phyloP scores from a whole-genome alignment of 441 rosid genomes.

The Euphorbia celastroides region DNA sequence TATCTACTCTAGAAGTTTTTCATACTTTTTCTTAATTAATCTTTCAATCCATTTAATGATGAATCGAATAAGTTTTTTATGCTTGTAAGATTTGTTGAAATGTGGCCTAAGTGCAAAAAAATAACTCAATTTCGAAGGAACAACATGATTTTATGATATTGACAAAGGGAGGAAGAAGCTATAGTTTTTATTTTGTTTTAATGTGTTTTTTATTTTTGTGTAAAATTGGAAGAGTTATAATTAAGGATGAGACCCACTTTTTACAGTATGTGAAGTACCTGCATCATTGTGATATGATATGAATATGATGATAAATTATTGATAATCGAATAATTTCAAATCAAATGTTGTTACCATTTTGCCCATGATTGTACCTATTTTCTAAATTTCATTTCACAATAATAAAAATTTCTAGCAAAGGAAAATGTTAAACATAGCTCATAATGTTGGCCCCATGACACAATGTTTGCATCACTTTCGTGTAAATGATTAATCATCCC shows the following conservation, averaged over 20 bases:
- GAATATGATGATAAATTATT: too few species aligned
- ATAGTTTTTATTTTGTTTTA: neutral
- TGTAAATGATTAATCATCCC: too few species aligned
- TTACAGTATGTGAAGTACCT: conserved; percentile 2
- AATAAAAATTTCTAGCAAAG: neutral
- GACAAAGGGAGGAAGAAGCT: neutral
- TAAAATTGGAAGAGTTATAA: neutral
- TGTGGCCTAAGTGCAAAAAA: too few species aligned
- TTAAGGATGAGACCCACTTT: conserved; percentile 14
- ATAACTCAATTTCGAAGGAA: too few species aligned
- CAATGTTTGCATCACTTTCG: conserved; percentile 17
- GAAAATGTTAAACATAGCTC: conserved; percentile 1
- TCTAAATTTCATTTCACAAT: neutral
- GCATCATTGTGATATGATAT: conserved; percentile 16
- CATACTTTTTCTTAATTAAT: too few species aligned
- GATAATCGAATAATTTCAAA: neutral
- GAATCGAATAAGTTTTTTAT: too few species aligned
- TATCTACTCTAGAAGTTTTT: too few species aligned
- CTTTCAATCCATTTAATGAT: too few species aligned
- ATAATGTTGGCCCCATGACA: neutral
- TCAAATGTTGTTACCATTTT: neutral
- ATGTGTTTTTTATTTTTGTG: neutral
- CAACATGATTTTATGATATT: neutral
- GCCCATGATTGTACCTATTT: neutral
- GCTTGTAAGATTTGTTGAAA: too few species aligned